Evolutionary conservation across 1,284 basidiomycete genomes (phyloP).

Genomic region (Coniferiporia weirii): DNA sequence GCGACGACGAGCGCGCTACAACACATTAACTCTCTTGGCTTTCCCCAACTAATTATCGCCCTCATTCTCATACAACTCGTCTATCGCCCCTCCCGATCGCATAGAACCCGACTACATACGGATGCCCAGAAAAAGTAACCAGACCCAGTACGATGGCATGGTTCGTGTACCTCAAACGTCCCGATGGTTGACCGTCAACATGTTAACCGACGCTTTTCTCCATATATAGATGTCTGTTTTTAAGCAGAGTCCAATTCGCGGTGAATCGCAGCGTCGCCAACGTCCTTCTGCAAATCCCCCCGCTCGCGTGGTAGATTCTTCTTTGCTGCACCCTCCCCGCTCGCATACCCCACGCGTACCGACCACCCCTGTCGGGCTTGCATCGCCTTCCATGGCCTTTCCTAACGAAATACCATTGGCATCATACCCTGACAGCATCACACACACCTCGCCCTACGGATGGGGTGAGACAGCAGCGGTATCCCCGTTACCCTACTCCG

Average conservation of each 20-base stretch:
- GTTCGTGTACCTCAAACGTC: not conserved
- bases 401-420: not conserved
- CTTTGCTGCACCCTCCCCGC: not conserved
- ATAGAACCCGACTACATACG: not conserved
- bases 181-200: not conserved
- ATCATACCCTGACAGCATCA: not conserved
- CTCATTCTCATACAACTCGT: not conserved
- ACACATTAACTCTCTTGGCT: not conserved
- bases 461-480: too few species aligned
- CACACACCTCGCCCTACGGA: too few species aligned
- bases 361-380: not conserved
- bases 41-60: not conserved
- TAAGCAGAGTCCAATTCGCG: not conserved
- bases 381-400: not conserved
- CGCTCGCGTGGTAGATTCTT: not conserved
- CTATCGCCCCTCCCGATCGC: not conserved
- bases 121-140: constrained; percentile 16
- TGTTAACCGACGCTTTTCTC: not conserved
- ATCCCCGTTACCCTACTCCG: not conserved
- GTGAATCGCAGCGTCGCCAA: constrained; percentile 1
- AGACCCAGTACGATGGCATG: constrained; percentile 12
- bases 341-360: not conserved
- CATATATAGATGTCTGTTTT: constrained; percentile 12
- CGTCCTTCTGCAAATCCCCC: not conserved
- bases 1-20: not conserved